Evolutionary conservation across 768 basidiomycete genomes (phyloP), one percentile per base, ranked within the genome.

Genomic region (Rhodotorula paludigena): DNA sequence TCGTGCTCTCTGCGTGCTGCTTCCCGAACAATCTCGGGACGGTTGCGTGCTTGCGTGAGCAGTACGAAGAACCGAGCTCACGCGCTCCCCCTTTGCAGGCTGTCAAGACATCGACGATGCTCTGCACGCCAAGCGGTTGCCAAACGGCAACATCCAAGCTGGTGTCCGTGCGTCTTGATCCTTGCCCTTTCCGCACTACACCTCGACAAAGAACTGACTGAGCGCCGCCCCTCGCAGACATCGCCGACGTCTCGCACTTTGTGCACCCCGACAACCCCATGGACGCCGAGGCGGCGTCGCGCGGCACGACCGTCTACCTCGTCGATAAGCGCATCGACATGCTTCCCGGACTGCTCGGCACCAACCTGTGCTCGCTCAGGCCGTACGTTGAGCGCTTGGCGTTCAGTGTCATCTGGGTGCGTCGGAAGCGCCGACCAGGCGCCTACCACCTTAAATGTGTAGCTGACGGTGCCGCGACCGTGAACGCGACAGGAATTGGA

Each of bases 101-200:
- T 98, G 96, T 80, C 90, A 94, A 75, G 96, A 99, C 79, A 99
- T 99, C 25, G 96, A 99, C 74, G 96, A 99, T 77, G 96, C 96
- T 0, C 80, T 99, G 21, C 96, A 99, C 78, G 96, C 94, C 21
- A 83, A 88, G 49, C 82, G 79, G 36, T 80, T 99, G 28, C 86
- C 91, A 0, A 94, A 93, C 74, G 94, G 94, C 4, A 91, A 93
- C 78, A 88, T 97, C 64, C 91, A 99, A 77, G 92, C 92, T 41
- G 96, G 96, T 60, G 96, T 99, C 73, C 94, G 94, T 98, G 75
- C 82, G 93, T 89, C 10, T 4, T 9, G 16, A 33, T 20, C 2
- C 3, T 21, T 20, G 3, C n/a, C 32, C 16, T 12, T 12, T 23
- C 33, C 39, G 7, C 38, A 7, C 35, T n/a, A n/a, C n/a, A n/a